A percentile compares a stretch with the other conserved stretches of the same genome.
phyloP scores from a whole-genome alignment of 2,329 filamentous ascomycete genomes.

The Colletotrichum zoysiae region DNA sequence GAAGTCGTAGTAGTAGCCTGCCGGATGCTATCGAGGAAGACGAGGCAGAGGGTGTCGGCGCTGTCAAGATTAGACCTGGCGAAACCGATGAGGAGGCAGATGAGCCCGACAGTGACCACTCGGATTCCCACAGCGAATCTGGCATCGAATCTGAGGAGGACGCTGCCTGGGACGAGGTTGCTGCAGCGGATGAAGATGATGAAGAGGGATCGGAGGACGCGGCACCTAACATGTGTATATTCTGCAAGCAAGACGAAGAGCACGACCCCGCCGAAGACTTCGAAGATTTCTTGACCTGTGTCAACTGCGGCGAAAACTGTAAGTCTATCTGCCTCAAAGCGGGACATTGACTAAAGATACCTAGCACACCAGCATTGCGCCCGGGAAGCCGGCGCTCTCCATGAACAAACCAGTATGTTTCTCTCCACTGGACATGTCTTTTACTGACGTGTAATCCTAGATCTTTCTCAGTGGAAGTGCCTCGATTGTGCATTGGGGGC shows the following conservation, averaged over 20 bases:
- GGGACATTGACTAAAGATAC: slow-evolving; percentile 55
- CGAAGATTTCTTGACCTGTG: slow-evolving; percentile 82
- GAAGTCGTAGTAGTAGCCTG: slow-evolving; percentile 32
- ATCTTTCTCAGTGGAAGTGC: slow-evolving; percentile 63
- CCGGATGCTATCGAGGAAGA: slow-evolving; percentile 45
- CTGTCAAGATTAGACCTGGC: slow-evolving; percentile 68
- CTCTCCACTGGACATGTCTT: not conserved
- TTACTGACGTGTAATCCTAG: slow-evolving; percentile 47
- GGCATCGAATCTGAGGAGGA: slow-evolving; percentile 69
- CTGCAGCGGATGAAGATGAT: slow-evolving; percentile 67
- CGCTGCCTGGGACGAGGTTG: slow-evolving; percentile 70
- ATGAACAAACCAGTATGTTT: slow-evolving; percentile 63
- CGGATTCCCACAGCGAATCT: slow-evolving; percentile 60
- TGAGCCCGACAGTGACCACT: slow-evolving; percentile 57
- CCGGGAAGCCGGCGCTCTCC: slow-evolving; percentile 71
- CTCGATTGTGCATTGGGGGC: slow-evolving; percentile 56
- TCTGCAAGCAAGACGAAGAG: slow-evolving; percentile 86
- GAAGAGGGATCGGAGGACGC: slow-evolving; percentile 69
- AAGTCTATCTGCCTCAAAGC: slow-evolving; percentile 55
- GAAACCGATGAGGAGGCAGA: slow-evolving; percentile 61
- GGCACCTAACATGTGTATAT: slow-evolving; percentile 67
- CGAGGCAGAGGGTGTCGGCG: slow-evolving; percentile 67
- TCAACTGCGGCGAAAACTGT: slow-evolving; percentile 86
- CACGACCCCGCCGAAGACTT: slow-evolving; percentile 85
- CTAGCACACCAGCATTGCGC: slow-evolving; percentile 94